Percentiles rank a stretch among this genome's conserved stretches.
Evolutionary conservation across 148 eudicot species (phyloP).

Genomic region (Agrostemma githago): DNA sequence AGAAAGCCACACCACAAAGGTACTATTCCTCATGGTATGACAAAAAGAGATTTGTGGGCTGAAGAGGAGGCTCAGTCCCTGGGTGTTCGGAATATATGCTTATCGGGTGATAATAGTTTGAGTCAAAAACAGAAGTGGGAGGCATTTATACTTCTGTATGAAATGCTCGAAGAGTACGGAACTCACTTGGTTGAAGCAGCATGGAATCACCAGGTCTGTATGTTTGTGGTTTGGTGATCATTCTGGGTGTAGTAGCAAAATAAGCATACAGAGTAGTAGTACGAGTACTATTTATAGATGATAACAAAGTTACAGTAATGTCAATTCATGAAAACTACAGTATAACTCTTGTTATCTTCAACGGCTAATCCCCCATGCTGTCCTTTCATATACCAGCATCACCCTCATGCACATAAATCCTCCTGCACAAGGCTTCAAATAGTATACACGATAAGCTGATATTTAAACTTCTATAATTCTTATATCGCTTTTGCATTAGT

Average conservation of each 20-base stretch:
- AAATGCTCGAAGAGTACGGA: constrained; percentile 99
- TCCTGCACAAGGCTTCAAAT: background rate
- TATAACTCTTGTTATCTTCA: background rate
- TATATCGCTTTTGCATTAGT: background rate
- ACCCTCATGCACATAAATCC: background rate
- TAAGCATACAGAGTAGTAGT: background rate
- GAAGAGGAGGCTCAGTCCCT: constrained; percentile 85
- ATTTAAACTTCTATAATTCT: background rate
- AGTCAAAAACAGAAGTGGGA: constrained; percentile 63
- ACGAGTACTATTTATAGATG: background rate
- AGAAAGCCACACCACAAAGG: constrained; percentile 31
- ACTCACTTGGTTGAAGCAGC: constrained; percentile 99
- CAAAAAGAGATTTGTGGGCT: constrained; percentile 82
- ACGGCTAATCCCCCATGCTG: background rate
- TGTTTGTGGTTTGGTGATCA: constrained; percentile 3
- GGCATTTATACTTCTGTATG: constrained; percentile 86
- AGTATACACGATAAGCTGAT: background rate
- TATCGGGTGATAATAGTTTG: constrained; percentile 32
- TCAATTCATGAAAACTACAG: background rate
- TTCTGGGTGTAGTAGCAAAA: background rate
- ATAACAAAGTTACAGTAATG: background rate
- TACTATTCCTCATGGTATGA: constrained; percentile 41
- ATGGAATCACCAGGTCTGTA: constrained; percentile 90
- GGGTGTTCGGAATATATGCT: constrained; percentile 57
- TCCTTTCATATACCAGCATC: background rate